phyloP scores from a whole-genome alignment of 2,329 filamentous ascomycete species.

The Verticillium albo-atrum region DNA sequence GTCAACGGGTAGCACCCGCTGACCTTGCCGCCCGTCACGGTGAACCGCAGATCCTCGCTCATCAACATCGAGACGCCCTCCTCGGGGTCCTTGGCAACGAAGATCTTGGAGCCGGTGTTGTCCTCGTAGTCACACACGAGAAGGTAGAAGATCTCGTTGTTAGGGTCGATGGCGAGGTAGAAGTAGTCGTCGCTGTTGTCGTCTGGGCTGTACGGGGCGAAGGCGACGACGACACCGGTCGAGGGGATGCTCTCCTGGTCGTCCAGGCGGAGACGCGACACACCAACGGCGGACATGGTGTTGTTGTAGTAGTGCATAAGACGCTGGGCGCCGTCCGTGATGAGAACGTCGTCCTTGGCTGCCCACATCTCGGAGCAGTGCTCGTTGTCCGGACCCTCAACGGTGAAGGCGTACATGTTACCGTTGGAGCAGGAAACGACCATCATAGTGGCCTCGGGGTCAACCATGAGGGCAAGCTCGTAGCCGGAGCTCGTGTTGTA shows the following conservation, averaged over 20 bases:
- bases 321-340: constrained; percentile 16
- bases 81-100: constrained; percentile 19
- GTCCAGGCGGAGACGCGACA: constrained; percentile 22
- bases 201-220: constrained; percentile 9
- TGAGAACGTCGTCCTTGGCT: constrained; percentile 11
- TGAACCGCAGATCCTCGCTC: constrained; percentile 15
- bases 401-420: constrained; percentile 24
- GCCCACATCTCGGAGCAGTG: constrained; percentile 19
- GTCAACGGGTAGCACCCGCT: not conserved
- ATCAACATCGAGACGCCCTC: constrained; percentile 16
- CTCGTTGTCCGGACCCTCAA: constrained; percentile 11
- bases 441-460: constrained; percentile 12
- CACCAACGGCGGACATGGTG: constrained; percentile 24
- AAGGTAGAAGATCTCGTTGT: constrained; percentile 19
- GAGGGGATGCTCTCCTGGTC: constrained; percentile 12
- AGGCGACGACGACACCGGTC: constrained; percentile 12
- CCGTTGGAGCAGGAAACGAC: constrained; percentile 26
- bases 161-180: constrained; percentile 15
- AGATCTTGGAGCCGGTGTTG: constrained; percentile 16
- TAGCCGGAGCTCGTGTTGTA: constrained; percentile 16
- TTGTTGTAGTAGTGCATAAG: constrained; percentile 28
- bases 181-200: constrained; percentile 6
- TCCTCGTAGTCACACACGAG: constrained; percentile 22
- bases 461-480: constrained; percentile 16
- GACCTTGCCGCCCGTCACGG: constrained; percentile 22